These are phyloP conservation scores for Thielaviopsis euricoi DNA, from an alignment of 2,329 filamentous ascomycete species.

Conservation along the genomic window DNA sequence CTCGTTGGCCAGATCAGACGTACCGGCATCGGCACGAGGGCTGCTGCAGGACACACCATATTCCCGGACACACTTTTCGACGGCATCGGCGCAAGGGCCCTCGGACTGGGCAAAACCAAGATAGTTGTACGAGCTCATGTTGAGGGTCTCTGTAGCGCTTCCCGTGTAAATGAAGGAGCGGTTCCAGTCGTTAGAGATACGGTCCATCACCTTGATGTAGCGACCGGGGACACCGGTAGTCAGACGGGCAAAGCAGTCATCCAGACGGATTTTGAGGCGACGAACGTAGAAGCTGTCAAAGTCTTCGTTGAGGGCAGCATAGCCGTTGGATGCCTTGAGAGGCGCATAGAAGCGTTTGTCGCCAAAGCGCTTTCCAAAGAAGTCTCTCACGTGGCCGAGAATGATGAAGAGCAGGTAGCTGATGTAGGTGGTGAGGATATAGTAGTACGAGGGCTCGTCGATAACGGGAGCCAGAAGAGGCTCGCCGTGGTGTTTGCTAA, in stretches of 20 bases:
- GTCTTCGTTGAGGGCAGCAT: constrained; percentile 89
- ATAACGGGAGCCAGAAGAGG: constrained; percentile 70
- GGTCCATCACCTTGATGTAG: constrained; percentile 84
- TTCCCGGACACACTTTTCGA: constrained; percentile 69
- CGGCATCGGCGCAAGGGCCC: constrained; percentile 84
- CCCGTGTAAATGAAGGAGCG: constrained; percentile 77
- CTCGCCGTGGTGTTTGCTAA: constrained; percentile 70
- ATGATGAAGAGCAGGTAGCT: constrained; percentile 93
- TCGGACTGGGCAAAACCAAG: constrained; percentile 96
- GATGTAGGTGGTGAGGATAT: constrained; percentile 92
- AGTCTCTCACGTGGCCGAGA: constrained; percentile 88
- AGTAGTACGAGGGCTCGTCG: constrained; percentile 94
- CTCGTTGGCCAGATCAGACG: constrained; percentile 71
- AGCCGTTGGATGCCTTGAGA: constrained; percentile 69
- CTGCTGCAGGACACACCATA: constrained; percentile 75
- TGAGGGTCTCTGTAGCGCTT: constrained; percentile 83
- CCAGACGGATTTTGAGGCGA: constrained; percentile 81
- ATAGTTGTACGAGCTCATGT: constrained; percentile 99
- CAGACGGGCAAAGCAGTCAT: constrained; percentile 89
- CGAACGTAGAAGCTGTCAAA: constrained; percentile 98
- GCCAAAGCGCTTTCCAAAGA: constrained; percentile 92
- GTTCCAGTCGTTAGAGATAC: constrained; percentile 83
- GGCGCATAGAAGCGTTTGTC: constrained; percentile 68
- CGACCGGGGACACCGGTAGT: constrained; percentile 87
- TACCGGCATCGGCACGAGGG: constrained; percentile 69